Evolutionary conservation across 2,329 filamentous ascomycete species (phyloP).

Genomic region (Ilyonectria sp.): DNA sequence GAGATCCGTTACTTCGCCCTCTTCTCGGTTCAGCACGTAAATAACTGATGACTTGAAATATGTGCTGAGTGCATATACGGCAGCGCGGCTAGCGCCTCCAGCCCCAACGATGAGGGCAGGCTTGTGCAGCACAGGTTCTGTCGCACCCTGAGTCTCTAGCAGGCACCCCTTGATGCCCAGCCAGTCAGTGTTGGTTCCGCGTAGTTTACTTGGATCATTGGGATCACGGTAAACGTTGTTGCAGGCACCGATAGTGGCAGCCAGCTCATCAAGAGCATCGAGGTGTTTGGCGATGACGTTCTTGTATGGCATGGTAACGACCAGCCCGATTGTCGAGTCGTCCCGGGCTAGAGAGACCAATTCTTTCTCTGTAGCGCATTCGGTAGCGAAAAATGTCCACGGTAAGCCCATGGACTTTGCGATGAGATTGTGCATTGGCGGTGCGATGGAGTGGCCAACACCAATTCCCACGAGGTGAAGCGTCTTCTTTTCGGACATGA

Average conservation of each 20-base stretch:
- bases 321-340: slow-evolving; percentile 48
- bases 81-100: slow-evolving; percentile 59
- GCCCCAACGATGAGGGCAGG: slow-evolving; percentile 57
- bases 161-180: slow-evolving; percentile 57
- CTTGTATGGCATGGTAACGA: slow-evolving; percentile 59
- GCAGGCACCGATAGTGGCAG: slow-evolving; percentile 55
- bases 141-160: slow-evolving; percentile 14
- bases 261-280: slow-evolving; percentile 55
- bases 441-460: slow-evolving; percentile 58
- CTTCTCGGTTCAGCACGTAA: slow-evolving; percentile 56
- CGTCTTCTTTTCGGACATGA: slow-evolving; percentile 27
- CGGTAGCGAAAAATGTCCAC: slow-evolving; percentile 48
- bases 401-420: slow-evolving; percentile 51
- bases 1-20: slow-evolving; percentile 40
- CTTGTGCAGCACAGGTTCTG: slow-evolving; percentile 27
- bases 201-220: slow-evolving; percentile 43
- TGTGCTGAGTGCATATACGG: slow-evolving; percentile 53
- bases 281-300: slow-evolving; percentile 53
- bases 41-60: slow-evolving; percentile 49
- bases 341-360: slow-evolving; percentile 48
- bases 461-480: slow-evolving; percentile 57
- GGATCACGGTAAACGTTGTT: slow-evolving; percentile 53
- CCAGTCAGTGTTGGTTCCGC: slow-evolving; percentile 62
- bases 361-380: slow-evolving; percentile 53
- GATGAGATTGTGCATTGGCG: slow-evolving; percentile 58